phyloP scores from a whole-genome alignment of 192 early-diverging fungal species.

The Funneliformis mosseae region DNA sequence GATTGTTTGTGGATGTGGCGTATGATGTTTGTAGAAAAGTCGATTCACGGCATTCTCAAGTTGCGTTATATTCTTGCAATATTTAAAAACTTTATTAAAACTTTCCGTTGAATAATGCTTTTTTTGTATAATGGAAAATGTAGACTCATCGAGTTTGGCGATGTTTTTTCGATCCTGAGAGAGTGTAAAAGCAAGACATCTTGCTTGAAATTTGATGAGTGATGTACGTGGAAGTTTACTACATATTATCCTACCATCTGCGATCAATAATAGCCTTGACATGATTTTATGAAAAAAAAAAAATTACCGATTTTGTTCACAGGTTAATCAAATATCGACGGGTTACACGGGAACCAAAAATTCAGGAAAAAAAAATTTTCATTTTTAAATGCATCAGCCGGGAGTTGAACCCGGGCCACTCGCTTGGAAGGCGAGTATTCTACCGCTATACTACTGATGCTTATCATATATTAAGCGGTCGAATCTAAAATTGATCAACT shows the following conservation, averaged over 20 bases:
- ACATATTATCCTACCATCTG: neutral
- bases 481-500: too few relatives aligned
- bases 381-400: slow-evolving; percentile 38
- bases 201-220: neutral
- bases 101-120: neutral
- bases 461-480: neutral
- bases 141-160: neutral
- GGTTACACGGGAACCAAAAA: neutral
- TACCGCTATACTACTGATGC: slow-evolving; percentile 45
- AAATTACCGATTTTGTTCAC: neutral
- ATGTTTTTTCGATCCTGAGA: neutral
- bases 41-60: slow-evolving; percentile 5
- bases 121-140: neutral
- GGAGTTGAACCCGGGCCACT: slow-evolving; percentile 51
- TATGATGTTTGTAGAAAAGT: slow-evolving; percentile 2
- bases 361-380: neutral
- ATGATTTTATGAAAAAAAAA: neutral
- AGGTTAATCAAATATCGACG: too few relatives aligned
- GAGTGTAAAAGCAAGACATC: neutral
- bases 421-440: slow-evolving; percentile 51
- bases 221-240: neutral
- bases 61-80: slow-evolving; percentile 7
- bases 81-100: neutral
- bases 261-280: neutral
- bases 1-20: neutral